Conservation (phyloP, 2,329 filamentous ascomycete genomes). For the Fusarium drepaniforme region DNA sequence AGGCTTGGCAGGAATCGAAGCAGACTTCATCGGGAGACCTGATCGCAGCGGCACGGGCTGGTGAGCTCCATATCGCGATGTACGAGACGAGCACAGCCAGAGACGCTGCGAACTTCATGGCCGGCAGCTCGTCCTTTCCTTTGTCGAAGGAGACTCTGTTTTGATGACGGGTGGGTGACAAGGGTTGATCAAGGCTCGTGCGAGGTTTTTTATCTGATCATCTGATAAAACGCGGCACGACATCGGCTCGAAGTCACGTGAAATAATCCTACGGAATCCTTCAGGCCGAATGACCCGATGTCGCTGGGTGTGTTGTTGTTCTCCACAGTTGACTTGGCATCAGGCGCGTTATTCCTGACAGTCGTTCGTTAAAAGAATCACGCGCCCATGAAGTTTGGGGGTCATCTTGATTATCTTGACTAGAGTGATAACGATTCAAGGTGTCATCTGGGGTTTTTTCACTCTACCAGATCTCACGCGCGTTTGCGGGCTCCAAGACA, state of each 20-base stretch:
- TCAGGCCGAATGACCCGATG: not conserved
- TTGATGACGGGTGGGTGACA: not conserved
- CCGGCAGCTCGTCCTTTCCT: slow-evolving; percentile 11
- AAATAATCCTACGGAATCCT: not conserved
- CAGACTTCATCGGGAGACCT: slow-evolving; percentile 42
- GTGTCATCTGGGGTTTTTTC: not conserved
- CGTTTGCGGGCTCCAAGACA: not conserved
- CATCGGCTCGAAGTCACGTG: slow-evolving; percentile 23
- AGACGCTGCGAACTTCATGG: slow-evolving; percentile 32
- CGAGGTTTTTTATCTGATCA: slow-evolving; percentile 46
- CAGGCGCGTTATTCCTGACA: not conserved
- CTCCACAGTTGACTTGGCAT: slow-evolving; percentile 12
- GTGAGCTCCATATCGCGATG: not conserved
- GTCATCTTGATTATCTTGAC: not conserved
- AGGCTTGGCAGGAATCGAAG: slow-evolving; percentile 49
- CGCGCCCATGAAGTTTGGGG: not conserved
- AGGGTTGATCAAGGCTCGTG: slow-evolving; percentile 8
- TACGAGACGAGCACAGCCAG: not conserved
- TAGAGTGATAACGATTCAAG: not conserved
- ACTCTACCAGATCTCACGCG: not conserved
- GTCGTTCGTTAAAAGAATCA: not conserved
- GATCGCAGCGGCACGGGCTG: not conserved
- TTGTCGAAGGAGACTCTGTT: not conserved
- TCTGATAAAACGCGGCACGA: slow-evolving; percentile 39
- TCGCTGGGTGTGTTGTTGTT: not conserved